Conservation (phyloP, 441 rosid species). For the Eutrema salsugineum region DNA sequence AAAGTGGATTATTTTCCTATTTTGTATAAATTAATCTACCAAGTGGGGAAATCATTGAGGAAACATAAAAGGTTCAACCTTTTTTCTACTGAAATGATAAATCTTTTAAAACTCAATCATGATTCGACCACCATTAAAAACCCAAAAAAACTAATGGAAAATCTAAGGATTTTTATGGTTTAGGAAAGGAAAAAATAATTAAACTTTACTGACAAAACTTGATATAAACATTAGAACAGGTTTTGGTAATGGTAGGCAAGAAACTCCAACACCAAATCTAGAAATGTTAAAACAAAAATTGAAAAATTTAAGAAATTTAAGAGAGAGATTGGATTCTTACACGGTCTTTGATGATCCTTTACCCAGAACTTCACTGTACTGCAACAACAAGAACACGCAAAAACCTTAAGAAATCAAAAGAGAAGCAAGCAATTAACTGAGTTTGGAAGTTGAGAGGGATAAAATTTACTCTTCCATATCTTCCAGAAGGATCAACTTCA, state of each 20-base stretch:
- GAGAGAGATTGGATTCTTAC: conserved; percentile 43
- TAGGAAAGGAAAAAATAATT: background rate
- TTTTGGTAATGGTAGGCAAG: conserved; percentile 1
- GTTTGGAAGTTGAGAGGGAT: background rate
- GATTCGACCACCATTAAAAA: background rate
- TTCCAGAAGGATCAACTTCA: conserved; percentile 73
- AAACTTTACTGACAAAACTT: background rate
- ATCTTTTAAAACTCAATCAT: background rate
- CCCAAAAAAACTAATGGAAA: background rate
- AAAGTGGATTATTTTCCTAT: background rate
- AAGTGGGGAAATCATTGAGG: background rate
- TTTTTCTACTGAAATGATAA: background rate
- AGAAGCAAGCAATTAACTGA: background rate
- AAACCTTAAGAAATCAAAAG: conserved; percentile 12
- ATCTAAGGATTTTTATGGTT: background rate
- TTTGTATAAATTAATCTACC: background rate
- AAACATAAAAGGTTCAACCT: background rate
- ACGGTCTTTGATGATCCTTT: conserved; percentile 95
- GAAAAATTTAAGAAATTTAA: background rate
- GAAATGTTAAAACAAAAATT: background rate
- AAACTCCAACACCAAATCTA: conserved; percentile 10
- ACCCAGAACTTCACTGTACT: conserved; percentile 88
- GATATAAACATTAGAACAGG: background rate
- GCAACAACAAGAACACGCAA: conserved; percentile 30
- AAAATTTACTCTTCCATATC: conserved; percentile 60